Evolutionary conservation across 129 eudicot species (phyloP), one percentile per base, ranked within the genome.

Genomic region (Mikania micrantha): DNA sequence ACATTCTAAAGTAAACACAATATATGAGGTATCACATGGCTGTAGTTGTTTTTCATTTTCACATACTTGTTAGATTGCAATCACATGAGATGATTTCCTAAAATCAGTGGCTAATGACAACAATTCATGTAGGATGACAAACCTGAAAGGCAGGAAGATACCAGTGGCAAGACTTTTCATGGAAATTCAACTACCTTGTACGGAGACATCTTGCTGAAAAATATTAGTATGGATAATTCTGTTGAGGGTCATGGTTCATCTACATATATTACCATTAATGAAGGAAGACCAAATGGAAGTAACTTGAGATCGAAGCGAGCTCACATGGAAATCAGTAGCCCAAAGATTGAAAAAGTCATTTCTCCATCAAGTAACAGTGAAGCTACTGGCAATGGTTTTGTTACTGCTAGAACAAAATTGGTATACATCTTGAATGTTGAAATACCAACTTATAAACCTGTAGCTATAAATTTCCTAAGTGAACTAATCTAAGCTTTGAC

Each of bases 401-500:
- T 94, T 36, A 89, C 93, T 75, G 99, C 99, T 22, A 87, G 90
- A 83, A 77, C 88, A 67, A 94, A 94, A 87, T 67, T 94, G 99
- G 99, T 94, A 90, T 16, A 36, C 32, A 24, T 42, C 35, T 52
- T 41, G 59, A 64, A 73, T 56, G 19, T 32, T 65, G 71, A 49
- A 67, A 48, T 44, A 40, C 27, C 20, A 22, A 19, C 5, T 70
- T 64, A 52, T 28, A 75, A 17, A 21, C 21, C 48, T 21, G 36
- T 52, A 36, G 28, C 41, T 27, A 35, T 67, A 25, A 35, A 47
- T 31, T 44, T 4, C 29, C 4, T 15, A 59, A 22, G 12, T 61
- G 15, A 29, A 39, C 11, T 54, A 32, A 16, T 34, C 63, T 39
- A 8, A 5, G 25, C 32, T n/a, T 7, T 19, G 15, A 24, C 70